A percentile compares a stretch with the other conserved stretches of the same genome.
These are phyloP conservation scores for Cytospora leucostoma DNA, from an alignment of 2,329 filamentous ascomycete species.

Conservation along the genomic window DNA sequence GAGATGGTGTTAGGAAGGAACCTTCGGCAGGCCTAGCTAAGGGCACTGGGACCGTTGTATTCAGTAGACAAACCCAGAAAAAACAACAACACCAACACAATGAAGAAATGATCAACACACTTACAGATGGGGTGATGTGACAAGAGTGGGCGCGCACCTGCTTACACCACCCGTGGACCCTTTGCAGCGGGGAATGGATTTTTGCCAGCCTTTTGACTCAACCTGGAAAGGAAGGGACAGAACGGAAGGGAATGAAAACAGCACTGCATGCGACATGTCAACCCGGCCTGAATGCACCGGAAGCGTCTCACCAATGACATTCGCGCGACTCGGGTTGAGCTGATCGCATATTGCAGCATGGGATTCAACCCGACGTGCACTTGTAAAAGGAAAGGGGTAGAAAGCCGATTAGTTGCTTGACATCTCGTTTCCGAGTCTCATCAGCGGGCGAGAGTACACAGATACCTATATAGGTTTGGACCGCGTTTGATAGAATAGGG, in stretches of 20 bases:
- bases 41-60: no score
- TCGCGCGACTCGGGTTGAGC: neutral
- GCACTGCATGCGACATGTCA: neutral
- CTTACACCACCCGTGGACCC: no score
- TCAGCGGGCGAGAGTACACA: neutral
- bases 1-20: no score
- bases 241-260: neutral
- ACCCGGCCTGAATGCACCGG: neutral
- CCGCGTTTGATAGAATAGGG: constrained; percentile 6
- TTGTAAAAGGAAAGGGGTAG: neutral
- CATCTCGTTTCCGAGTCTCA: neutral
- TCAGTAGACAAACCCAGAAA: no score
- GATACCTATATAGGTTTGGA: neutral
- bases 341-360: neutral
- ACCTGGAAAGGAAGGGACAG: no score
- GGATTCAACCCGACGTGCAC: neutral
- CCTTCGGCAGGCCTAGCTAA: no score
- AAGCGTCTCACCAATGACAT: neutral
- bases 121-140: no score
- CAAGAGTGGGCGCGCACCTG: no score
- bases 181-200: no score
- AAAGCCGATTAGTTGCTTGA: neutral
- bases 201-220: no score
- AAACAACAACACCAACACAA: no score
- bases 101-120: no score